phyloP scores from a whole-genome alignment of 805 yeast species.

The Nakazawaea molendinolei region DNA sequence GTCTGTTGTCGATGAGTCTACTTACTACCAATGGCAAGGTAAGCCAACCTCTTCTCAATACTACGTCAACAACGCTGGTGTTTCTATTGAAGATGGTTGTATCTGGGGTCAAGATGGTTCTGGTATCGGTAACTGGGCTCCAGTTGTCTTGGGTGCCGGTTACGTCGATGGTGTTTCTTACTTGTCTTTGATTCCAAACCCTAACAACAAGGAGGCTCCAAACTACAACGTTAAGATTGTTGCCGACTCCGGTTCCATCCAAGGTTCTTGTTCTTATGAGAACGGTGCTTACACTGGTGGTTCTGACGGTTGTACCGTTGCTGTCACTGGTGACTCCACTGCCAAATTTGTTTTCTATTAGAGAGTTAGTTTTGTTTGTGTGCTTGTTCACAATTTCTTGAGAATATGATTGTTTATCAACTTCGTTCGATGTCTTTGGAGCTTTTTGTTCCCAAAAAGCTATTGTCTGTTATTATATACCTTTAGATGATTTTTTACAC shows the following conservation, averaged over 20 bases:
- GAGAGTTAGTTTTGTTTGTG: background rate
- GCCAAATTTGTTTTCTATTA: constrained; percentile 28
- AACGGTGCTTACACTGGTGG: constrained; percentile 47
- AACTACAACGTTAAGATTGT: constrained; percentile 45
- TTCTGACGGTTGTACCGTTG: constrained; percentile 75
- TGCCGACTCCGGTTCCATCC: constrained; percentile 28
- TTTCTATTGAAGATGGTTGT: constrained; percentile 84
- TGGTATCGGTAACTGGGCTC: constrained; percentile 97
- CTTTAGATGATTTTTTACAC: background rate
- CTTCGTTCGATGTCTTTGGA: too few species aligned
- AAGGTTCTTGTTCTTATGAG: constrained; percentile 36
- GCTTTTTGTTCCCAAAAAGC: too few species aligned
- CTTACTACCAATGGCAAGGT: constrained; percentile 81
- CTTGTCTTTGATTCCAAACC: constrained; percentile 90
- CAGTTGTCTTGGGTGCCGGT: constrained; percentile 92
- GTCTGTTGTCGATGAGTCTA: constrained; percentile 71
- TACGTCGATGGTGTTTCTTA: constrained; percentile 65
- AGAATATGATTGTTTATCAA: too few species aligned
- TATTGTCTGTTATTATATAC: too few species aligned
- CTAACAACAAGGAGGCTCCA: constrained; percentile 67
- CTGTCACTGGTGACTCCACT: constrained; percentile 26
- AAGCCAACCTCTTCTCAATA: constrained; percentile 87
- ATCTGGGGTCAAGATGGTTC: constrained; percentile 82
- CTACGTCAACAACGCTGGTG: constrained; percentile 97
- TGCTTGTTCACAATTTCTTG: too few species aligned